Percentiles rank a stretch among this genome's conserved stretches.
Evolutionary conservation across 192 early-diverging fungal species (phyloP).

Genomic region (Glomus cerebriforme): DNA sequence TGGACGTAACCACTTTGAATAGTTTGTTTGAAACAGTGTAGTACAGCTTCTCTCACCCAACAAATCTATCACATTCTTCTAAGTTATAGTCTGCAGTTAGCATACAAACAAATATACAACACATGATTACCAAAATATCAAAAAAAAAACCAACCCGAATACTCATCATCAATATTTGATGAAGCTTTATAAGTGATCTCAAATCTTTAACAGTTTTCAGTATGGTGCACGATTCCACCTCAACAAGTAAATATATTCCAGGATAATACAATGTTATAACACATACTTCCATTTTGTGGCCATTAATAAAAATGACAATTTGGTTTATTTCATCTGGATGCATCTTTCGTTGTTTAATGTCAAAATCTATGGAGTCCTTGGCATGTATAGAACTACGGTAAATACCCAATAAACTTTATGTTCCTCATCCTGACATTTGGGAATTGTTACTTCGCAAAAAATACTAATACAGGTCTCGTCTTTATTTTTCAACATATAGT

Average conservation of each 20-base stretch:
- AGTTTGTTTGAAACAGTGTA: slow-evolving; percentile 8
- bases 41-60: not conserved
- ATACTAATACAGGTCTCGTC: not conserved
- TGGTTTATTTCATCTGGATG: not conserved
- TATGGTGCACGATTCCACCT: slow-evolving; percentile 10
- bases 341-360: not conserved
- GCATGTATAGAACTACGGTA: slow-evolving; percentile 24
- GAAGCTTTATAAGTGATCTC: not conserved
- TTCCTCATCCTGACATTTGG: slow-evolving; percentile 11
- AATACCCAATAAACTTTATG: slow-evolving; percentile 13
- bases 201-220: slow-evolving; percentile 14
- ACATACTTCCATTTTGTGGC: slow-evolving; percentile 14
- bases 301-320: slow-evolving; percentile 24
- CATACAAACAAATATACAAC: not conserved
- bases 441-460: slow-evolving; percentile 16
- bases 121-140: not conserved
- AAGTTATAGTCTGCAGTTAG: slow-evolving; percentile 1
- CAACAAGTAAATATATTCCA: slow-evolving; percentile 31
- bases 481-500: slow-evolving; percentile 24
- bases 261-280: slow-evolving; percentile 11
- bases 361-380: slow-evolving; percentile 17
- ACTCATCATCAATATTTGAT: slow-evolving; percentile 27
- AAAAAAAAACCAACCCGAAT: slow-evolving; percentile 17
- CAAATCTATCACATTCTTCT: slow-evolving; percentile 8
- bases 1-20: slow-evolving; percentile 2